Conservation (phyloP, 2,329 filamentous ascomycete genomes). For the Penicillium sp. region DNA sequence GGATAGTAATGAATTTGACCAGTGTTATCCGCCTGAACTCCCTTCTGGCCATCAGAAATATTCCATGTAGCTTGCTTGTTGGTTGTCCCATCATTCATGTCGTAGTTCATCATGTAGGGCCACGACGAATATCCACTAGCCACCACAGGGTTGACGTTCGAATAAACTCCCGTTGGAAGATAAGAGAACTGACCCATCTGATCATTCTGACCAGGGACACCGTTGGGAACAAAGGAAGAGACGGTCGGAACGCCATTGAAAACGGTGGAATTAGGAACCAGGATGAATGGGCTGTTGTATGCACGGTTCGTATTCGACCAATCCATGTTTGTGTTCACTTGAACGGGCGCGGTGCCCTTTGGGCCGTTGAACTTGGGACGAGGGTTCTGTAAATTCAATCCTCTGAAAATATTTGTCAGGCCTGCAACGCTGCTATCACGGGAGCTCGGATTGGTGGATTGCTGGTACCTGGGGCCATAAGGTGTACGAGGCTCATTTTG, state of each 20-base stretch:
- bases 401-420: conserved; percentile 28
- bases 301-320: conserved; percentile 30
- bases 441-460: conserved; percentile 13
- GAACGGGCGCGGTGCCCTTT: conserved; percentile 28
- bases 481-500: conserved; percentile 29
- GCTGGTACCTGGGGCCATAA: conserved; percentile 25
- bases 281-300: conserved; percentile 32
- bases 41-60: conserved; percentile 43
- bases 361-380: conserved; percentile 30
- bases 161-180: conserved; percentile 38
- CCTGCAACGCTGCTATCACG: conserved; percentile 22
- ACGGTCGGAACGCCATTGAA: conserved; percentile 34
- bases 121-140: conserved; percentile 35
- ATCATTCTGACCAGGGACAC: conserved; percentile 32
- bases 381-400: conserved; percentile 32
- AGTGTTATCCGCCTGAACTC: conserved; percentile 61
- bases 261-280: conserved; percentile 36
- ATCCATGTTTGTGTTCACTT: conserved; percentile 30
- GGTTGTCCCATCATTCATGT: conserved; percentile 38
- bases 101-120: conserved; percentile 39
- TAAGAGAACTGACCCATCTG: conserved; percentile 40
- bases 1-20: conserved; percentile 61
- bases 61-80: conserved; percentile 44
- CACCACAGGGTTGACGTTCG: conserved; percentile 37
- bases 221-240: conserved; percentile 30